These are phyloP conservation scores for Tetracentron sinense DNA, from an alignment of 164 flowering plant genomes.

Conservation along the genomic window DNA sequence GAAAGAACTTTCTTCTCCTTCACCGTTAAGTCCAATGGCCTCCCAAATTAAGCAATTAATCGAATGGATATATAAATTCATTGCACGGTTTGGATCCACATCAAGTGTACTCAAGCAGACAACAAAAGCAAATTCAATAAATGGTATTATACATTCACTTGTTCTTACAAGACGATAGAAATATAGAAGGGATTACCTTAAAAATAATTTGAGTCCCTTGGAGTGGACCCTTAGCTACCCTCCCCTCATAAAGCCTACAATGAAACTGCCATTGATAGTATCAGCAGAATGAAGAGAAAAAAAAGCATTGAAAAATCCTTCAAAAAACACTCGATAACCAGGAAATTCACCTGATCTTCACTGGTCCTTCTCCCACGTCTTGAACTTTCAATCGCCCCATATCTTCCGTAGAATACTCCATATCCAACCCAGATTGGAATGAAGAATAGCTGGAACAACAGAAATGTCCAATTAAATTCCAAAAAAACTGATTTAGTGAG, in stretches of 20 bases:
- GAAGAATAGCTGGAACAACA: slow-evolving; percentile 52
- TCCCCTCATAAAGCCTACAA: slow-evolving; percentile 91
- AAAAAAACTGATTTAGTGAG: neutral
- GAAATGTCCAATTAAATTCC: neutral
- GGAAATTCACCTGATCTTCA: slow-evolving; percentile 71
- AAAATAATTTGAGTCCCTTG: slow-evolving; percentile 64
- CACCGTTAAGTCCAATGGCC: too few species aligned
- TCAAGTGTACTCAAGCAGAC: too few species aligned
- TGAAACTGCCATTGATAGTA: slow-evolving; percentile 46
- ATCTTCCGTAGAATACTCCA: slow-evolving; percentile 37
- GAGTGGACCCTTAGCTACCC: slow-evolving; percentile 67
- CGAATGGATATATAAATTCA: too few species aligned
- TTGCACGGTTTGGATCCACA: too few species aligned
- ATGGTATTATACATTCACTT: too few species aligned
- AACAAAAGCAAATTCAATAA: too few species aligned
- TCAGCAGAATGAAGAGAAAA: slow-evolving; percentile 23
- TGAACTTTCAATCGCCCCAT: slow-evolving; percentile 59
- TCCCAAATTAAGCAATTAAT: too few species aligned
- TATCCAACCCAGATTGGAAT: slow-evolving; percentile 33
- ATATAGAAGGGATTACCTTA: slow-evolving; percentile 46
- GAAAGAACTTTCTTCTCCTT: too few species aligned
- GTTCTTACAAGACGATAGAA: neutral
- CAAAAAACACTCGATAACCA: neutral
- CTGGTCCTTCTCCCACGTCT: slow-evolving; percentile 84
- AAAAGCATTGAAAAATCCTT: neutral